Evolutionary conservation across 2,329 filamentous ascomycete species (phyloP), one percentile per base, ranked within the genome.

Genomic region (Thermochaetoides dissita): DNA sequence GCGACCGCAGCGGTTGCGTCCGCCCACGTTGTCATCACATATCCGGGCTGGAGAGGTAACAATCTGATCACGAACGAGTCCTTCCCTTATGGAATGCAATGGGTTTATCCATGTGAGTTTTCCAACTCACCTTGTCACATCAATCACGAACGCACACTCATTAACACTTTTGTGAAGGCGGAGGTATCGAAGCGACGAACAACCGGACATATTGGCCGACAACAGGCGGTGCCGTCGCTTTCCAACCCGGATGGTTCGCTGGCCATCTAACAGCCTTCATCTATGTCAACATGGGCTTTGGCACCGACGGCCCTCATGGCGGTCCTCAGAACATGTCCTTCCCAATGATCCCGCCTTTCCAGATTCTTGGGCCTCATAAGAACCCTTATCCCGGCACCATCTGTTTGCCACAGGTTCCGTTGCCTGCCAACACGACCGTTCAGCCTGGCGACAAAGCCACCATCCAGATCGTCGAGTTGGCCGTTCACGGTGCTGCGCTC

Each of bases 181-280:
- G 91, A 45, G 91, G 91, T 47, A 78, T 89, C 66, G 68, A 69
- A 37, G 73, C 76, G 33, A 83, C 84, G 0, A 71, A 63, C 36
- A 96, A 98, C 65, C 79, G 89, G 48, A 94, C 91, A 10, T 84
- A 81, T 65, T 96, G 91, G 91, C 88, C 91, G 10, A 72, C 86
- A 39, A 75, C 66, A 30, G 91, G 91, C 52, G 91, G 91, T 48
- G 86, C 87, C n/a, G 57, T 98, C 46, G 74, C 86, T 39, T 72
- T 95, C 55, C 89, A 96, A 58, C 91, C 91, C 0, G 91, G 89
- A 55, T 96, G 91, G 91, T 95, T 95, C 68, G 78, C 80, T 45
- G 91, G 91, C 49, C 91, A 96, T 60, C 61, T 74, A 32, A 80
- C 76, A 6, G 89, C 87, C 11, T 75, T 86, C 53, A 72, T 94